These are phyloP conservation scores for Entoloma clypeatum DNA, from an alignment of 1,284 basidiomycete genomes.

Conservation along the genomic window DNA sequence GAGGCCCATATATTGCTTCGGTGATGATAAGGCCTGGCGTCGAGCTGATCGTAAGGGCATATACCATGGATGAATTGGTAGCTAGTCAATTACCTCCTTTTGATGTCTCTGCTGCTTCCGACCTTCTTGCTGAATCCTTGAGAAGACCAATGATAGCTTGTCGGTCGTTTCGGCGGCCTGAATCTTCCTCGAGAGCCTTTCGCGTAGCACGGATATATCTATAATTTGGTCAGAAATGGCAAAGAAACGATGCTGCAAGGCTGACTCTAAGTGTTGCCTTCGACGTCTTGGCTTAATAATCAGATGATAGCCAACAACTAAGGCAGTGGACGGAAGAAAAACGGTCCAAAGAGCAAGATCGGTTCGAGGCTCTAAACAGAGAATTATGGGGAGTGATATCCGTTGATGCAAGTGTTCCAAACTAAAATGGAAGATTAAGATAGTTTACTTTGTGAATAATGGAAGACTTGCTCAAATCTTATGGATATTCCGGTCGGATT, in stretches of 20 bases:
- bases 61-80: background rate
- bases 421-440: constrained; percentile 17
- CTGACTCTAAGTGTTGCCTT: constrained; percentile 43
- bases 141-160: constrained; percentile 31
- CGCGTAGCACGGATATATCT: constrained; percentile 37
- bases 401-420: constrained; percentile 27
- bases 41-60: constrained; percentile 6
- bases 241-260: constrained; percentile 11
- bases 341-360: constrained; percentile 39
- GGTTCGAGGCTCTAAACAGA: constrained; percentile 31
- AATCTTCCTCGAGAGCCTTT: constrained; percentile 32
- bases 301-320: constrained; percentile 52
- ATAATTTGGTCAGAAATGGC: background rate
- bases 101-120: constrained; percentile 31
- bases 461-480: constrained; percentile 35
- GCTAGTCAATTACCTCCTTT: constrained; percentile 30
- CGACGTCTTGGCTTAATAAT: constrained; percentile 53
- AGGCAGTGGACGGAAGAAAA: constrained; percentile 48
- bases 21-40: constrained; percentile 66
- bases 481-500: constrained; percentile 30
- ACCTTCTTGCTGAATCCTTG: constrained; percentile 35
- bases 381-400: constrained; percentile 33
- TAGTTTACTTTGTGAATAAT: constrained; percentile 1
- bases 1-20: constrained; percentile 66
- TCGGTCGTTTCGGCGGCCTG: constrained; percentile 31